Evolutionary conservation across 805 yeast species (phyloP).

Genomic region (Ogataea wickerhamii): DNA sequence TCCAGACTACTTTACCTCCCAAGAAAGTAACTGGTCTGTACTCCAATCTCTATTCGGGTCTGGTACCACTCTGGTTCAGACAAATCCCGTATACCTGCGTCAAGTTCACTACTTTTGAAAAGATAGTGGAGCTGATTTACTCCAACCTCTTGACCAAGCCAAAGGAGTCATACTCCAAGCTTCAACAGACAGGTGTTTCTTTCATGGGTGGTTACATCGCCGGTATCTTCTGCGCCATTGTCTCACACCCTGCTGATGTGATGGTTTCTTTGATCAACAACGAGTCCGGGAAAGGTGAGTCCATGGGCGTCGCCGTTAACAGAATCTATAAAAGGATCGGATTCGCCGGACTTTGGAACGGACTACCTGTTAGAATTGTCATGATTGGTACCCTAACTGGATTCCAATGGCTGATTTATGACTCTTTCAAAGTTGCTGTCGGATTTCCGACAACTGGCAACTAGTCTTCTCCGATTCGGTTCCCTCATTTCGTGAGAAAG

Average conservation of each 20-base stretch:
- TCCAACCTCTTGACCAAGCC: constrained; percentile 59
- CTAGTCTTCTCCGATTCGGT: too few relatives aligned
- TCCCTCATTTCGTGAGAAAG: too few relatives aligned
- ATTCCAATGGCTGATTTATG: constrained; percentile 95
- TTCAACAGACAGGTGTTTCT: constrained; percentile 90
- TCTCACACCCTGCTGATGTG: constrained; percentile 98
- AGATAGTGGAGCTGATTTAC: constrained; percentile 80
- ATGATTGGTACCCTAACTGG: constrained; percentile 98
- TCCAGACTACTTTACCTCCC: constrained; percentile 92
- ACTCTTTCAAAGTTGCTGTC: constrained; percentile 88
- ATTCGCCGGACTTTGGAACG: constrained; percentile 90
- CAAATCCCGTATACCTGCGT: constrained; percentile 99
- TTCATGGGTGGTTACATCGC: constrained; percentile 96
- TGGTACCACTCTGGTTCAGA: constrained; percentile 91
- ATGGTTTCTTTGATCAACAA: constrained; percentile 92
- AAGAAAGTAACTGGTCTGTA: constrained; percentile 57
- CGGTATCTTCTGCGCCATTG: constrained; percentile 93
- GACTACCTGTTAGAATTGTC: constrained; percentile 87
- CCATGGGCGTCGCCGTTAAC: constrained; percentile 59
- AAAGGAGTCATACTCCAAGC: constrained; percentile 62
- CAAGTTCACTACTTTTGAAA: constrained; percentile 92
- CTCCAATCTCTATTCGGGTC: constrained; percentile 75
- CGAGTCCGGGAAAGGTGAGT: constrained; percentile 61
- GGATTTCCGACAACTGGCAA: constrained; percentile 93
- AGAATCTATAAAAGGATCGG: constrained; percentile 84